Conservation (phyloP, 345 rosid genomes). For the Acer negundo region DNA sequence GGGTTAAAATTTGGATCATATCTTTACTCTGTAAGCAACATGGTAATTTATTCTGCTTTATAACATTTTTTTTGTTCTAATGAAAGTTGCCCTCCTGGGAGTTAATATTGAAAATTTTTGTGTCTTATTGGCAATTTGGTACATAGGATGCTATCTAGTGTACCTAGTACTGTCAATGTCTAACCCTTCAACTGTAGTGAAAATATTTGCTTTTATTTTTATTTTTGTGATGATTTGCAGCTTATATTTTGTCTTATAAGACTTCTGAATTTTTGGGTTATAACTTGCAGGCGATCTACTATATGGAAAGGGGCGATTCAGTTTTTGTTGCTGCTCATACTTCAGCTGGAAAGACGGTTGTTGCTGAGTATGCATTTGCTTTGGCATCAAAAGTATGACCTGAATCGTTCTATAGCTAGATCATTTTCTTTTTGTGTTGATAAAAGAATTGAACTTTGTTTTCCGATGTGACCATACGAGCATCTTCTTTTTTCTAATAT, state of each 20-base stretch:
- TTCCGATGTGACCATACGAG: slow-evolving; percentile 4
- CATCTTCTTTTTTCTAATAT: slow-evolving; percentile 11
- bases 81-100: background rate
- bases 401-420: background rate
- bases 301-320: slow-evolving; percentile 91
- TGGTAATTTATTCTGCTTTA: background rate
- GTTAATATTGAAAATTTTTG: background rate
- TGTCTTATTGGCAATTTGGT: background rate
- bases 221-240: background rate
- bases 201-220: background rate
- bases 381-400: slow-evolving; percentile 82
- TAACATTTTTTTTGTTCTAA: background rate
- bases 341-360: slow-evolving; percentile 98
- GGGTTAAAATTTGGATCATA: slow-evolving; percentile 1
- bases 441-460: slow-evolving; percentile 10
- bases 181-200: slow-evolving; percentile 10
- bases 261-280: slow-evolving; percentile 1
- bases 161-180: slow-evolving; percentile 3
- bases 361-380: slow-evolving; percentile 98
- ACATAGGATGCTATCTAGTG: background rate
- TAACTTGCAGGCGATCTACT: slow-evolving; percentile 78
- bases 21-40: background rate
- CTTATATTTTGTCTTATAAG: background rate
- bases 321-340: slow-evolving; percentile 99
- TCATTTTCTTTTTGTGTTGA: slow-evolving; percentile 10